A percentile compares a stretch with the other conserved stretches of the same genome.
Conservation (phyloP, 441 rosid genomes). For the Croton laevigatus region DNA sequence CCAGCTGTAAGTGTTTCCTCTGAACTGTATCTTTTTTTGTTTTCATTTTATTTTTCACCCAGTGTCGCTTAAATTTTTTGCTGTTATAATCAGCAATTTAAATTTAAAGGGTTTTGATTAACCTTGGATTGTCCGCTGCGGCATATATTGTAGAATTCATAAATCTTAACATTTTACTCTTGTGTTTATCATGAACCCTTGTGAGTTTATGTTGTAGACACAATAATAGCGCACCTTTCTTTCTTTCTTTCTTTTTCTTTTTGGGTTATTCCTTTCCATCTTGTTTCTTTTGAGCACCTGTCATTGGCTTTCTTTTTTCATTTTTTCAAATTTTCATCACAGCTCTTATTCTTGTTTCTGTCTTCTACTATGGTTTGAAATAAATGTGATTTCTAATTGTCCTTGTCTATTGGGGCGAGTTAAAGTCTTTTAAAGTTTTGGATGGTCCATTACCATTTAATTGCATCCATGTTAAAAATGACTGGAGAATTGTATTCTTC, state of each 20-base stretch:
- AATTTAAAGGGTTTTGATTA: neutral
- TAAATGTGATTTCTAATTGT: neutral
- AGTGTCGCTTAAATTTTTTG: neutral
- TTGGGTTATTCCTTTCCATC: neutral
- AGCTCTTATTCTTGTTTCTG: neutral
- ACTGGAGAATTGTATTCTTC: neutral
- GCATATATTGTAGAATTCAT: conserved; percentile 7
- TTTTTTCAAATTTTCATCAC: neutral
- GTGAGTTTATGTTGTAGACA: neutral
- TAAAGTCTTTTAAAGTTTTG: neutral
- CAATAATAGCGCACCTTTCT: neutral
- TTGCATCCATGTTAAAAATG: neutral
- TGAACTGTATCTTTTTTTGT: neutral
- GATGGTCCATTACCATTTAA: neutral
- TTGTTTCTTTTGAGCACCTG: neutral
- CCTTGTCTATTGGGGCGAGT: neutral
- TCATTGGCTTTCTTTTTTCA: neutral
- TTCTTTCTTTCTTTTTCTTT: neutral
- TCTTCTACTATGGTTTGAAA: neutral
- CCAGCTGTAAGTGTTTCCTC: conserved; percentile 44
- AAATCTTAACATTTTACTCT: neutral
- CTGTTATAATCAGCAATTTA: neutral
- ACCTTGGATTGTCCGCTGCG: neutral
- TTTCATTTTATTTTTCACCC: neutral
- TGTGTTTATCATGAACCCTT: neutral